Evolutionary conservation across 805 yeast species (phyloP).

Genomic region (Metschnikowia koreensis): DNA sequence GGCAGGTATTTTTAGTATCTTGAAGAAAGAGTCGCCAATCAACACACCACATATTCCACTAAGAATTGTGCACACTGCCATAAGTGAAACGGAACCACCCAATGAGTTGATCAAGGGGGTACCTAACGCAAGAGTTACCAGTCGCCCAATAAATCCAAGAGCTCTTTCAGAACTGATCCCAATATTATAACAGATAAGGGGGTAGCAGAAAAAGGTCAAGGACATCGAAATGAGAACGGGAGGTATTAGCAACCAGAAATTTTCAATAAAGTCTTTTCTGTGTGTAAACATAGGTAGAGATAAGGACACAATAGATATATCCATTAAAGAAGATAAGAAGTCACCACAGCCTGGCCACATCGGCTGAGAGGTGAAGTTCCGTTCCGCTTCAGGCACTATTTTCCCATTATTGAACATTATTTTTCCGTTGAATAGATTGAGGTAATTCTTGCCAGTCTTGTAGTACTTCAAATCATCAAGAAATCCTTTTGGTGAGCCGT

Average conservation of each 20-base stretch:
- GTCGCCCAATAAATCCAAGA: constrained; percentile 74
- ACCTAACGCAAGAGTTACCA: constrained; percentile 77
- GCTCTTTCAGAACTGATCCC: constrained; percentile 62
- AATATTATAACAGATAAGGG: constrained; percentile 61
- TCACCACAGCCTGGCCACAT: constrained; percentile 83
- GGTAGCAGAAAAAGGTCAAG: constrained; percentile 65
- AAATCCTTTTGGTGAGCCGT: constrained; percentile 46
- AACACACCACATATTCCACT: constrained; percentile 77
- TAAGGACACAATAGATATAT: constrained; percentile 70
- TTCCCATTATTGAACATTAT: constrained; percentile 30
- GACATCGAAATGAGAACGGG: constrained; percentile 57
- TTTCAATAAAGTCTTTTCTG: constrained; percentile 57
- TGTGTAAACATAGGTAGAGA: constrained; percentile 78
- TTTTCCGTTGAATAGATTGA: constrained; percentile 50
- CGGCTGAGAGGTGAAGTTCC: constrained; percentile 31
- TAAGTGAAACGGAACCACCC: constrained; percentile 66
- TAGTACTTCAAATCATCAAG: constrained; percentile 51
- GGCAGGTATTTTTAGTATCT: constrained; percentile 51
- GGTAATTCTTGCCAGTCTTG: constrained; percentile 68
- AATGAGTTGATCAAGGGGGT: constrained; percentile 68
- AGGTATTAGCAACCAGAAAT: constrained; percentile 57
- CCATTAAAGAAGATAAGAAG: constrained; percentile 66
- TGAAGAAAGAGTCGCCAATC: constrained; percentile 52
- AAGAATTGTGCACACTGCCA: constrained; percentile 76
- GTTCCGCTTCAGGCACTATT: constrained; percentile 6